Evolutionary conservation across 2,329 filamentous ascomycete species (phyloP), one percentile per base, ranked within the genome.

Genomic region (Sphaerostilbella broomeana): DNA sequence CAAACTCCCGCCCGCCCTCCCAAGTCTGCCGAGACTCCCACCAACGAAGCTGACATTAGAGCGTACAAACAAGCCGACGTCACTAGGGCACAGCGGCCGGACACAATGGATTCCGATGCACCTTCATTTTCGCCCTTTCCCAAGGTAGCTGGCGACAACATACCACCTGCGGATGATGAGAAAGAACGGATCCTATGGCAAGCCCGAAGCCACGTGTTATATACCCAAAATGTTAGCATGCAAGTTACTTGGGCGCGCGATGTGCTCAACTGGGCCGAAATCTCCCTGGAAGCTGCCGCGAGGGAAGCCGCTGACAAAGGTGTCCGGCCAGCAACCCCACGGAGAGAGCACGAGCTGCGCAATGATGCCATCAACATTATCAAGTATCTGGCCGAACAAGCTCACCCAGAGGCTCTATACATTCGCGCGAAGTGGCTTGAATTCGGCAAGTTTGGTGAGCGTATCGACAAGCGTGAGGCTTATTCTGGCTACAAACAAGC

Each of bases 201-300:
- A 58, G 87, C 88, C 22, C 80, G 90, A 40, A 68, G 84, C 45
- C 77, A 84, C 43, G 90, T 97, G 24, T 72, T 98, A 47, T 86
- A 88, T 57, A 95, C 88, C 32, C 94, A 94, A 55, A 89, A 98
- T 59, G 87, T 94, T 34, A 83, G 94, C 51, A 94, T 94, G 79
- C 92, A 98, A 67, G 75, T 98, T 54, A 86, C 86, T 45, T 98
- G 92, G 92, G 90, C 92, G 27, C 85, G 94, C 57, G 92, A 97
- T 63, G 83, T 88, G 30, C 73, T 98, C 43, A 79, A 81, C 38
- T 95, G 88, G 70, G 86, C 90, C 21, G 90, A 95, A 55, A 81
- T 88, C 42, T 77, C 86, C 34, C 76, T 82, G 55, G 82, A 94
- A 52, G 82, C 89, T 44, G 79, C 84, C 52, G 69, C 79, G 44